Conservation (phyloP, 169 alveolate genomes). For the Toxoplasma gondii region DNA sequence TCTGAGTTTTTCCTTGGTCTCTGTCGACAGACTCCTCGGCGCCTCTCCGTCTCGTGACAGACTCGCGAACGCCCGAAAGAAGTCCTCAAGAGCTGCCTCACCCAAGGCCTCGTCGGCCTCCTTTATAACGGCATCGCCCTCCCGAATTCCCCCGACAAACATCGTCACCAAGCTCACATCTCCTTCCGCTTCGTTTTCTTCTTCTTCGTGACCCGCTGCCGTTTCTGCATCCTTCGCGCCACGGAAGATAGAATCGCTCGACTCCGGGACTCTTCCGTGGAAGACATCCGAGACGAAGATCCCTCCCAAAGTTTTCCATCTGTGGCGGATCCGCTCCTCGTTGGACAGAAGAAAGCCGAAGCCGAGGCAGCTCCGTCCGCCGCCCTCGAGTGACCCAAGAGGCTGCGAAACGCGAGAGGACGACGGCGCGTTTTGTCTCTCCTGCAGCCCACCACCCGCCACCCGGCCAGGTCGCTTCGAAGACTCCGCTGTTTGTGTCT, state of each 20-base stretch:
- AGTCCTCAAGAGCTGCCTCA: background rate
- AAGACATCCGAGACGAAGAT: conserved; percentile 43
- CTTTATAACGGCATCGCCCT: background rate
- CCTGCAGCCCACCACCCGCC: background rate
- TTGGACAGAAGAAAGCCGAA: conserved; percentile 48
- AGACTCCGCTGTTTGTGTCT: too few relatives aligned
- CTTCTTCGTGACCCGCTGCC: conserved; percentile 1
- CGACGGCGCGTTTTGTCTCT: background rate
- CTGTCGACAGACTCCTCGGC: background rate
- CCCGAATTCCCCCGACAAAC: background rate
- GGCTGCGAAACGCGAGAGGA: background rate
- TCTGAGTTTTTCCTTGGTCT: background rate
- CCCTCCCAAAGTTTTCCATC: conserved; percentile 54
- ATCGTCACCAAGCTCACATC: background rate
- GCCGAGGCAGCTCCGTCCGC: conserved; percentile 16
- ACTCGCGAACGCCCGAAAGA: background rate
- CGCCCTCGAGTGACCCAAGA: background rate
- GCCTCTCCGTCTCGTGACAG: background rate
- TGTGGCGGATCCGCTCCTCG: background rate
- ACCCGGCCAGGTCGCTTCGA: background rate
- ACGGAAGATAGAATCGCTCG: background rate
- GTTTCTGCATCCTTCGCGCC: background rate
- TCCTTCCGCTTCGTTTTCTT: background rate
- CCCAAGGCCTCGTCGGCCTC: background rate
- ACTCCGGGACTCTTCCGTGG: conserved; percentile 10